Percentiles rank a stretch among this genome's conserved stretches.
phyloP scores from a whole-genome alignment of 2,329 filamentous ascomycete species.

The Dryadomyces quercus-mongolicae region DNA sequence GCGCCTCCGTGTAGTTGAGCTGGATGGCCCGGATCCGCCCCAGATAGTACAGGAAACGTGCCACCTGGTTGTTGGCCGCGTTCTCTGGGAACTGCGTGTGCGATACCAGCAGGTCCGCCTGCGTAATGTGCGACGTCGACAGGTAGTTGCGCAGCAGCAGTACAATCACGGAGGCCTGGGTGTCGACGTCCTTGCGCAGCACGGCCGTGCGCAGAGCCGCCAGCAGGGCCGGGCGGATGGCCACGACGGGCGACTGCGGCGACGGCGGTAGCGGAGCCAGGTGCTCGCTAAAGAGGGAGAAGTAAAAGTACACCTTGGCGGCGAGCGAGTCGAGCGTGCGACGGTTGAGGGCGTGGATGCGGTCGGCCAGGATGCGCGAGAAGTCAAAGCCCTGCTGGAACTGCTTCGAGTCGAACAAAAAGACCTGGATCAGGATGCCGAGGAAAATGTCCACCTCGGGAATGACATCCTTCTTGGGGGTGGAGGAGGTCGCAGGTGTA shows the following conservation, averaged over 20 bases:
- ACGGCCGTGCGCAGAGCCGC: constrained; percentile 90
- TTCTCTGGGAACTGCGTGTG: constrained; percentile 92
- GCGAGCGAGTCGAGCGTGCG: constrained; percentile 88
- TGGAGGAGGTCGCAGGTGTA: background rate
- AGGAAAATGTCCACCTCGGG: constrained; percentile 86
- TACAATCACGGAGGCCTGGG: constrained; percentile 92
- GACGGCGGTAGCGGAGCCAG: constrained; percentile 79
- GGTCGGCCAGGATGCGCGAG: constrained; percentile 70
- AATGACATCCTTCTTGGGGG: constrained; percentile 61
- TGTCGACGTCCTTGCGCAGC: constrained; percentile 90
- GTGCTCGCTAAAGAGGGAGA: constrained; percentile 88
- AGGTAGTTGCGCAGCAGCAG: constrained; percentile 93
- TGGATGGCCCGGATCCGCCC: constrained; percentile 94
- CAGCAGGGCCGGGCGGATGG: constrained; percentile 75
- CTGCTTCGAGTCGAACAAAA: constrained; percentile 76
- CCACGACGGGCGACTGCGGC: constrained; percentile 73
- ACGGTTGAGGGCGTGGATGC: constrained; percentile 80
- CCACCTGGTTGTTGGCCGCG: constrained; percentile 96
- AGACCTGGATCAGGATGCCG: constrained; percentile 74
- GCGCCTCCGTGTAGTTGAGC: constrained; percentile 90
- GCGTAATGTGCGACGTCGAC: constrained; percentile 87
- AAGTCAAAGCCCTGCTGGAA: constrained; percentile 72
- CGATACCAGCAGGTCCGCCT: constrained; percentile 89
- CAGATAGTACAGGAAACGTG: constrained; percentile 92
- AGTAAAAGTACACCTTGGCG: constrained; percentile 97